phyloP scores from a whole-genome alignment of 495 filamentous ascomycete genomes.

The Penicillium robsamsonii region DNA sequence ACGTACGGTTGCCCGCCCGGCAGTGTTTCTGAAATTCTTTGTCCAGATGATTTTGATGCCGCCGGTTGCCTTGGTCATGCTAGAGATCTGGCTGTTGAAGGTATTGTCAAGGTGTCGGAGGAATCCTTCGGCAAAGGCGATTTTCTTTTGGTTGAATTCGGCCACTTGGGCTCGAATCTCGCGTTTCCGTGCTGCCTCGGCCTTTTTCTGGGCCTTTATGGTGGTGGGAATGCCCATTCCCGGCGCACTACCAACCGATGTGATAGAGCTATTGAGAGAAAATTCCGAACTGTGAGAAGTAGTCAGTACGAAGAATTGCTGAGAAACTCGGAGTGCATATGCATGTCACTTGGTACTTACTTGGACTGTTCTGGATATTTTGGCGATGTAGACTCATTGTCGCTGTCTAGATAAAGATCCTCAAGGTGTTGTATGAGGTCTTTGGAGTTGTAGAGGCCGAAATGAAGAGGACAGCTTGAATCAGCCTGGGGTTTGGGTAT shows the following conservation, averaged over 20 bases:
- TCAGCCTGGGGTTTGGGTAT: not conserved
- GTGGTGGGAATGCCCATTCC: slow-evolving; percentile 9
- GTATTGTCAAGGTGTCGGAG: slow-evolving; percentile 67
- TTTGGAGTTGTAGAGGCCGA: slow-evolving; percentile 9
- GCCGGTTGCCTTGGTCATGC: slow-evolving; percentile 62
- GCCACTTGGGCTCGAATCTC: slow-evolving; percentile 50
- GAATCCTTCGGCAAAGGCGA: slow-evolving; percentile 64
- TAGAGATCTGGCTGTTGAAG: slow-evolving; percentile 61
- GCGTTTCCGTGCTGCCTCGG: slow-evolving; percentile 40
- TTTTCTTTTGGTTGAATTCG: slow-evolving; percentile 65
- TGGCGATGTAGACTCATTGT: slow-evolving; percentile 26
- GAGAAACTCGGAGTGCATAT: slow-evolving; percentile 18
- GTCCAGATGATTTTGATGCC: slow-evolving; percentile 81
- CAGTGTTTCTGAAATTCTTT: slow-evolving; percentile 81
- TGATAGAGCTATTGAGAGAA: not conserved
- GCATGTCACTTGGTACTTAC: slow-evolving; percentile 22
- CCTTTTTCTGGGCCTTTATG: slow-evolving; percentile 41
- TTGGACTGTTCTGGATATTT: slow-evolving; percentile 19
- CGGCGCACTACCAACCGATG: not conserved
- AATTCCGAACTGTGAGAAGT: slow-evolving; percentile 14
- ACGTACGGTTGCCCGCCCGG: slow-evolving; percentile 62
- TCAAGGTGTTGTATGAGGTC: slow-evolving; percentile 17
- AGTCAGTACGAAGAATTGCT: slow-evolving; percentile 8
- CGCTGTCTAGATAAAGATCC: slow-evolving; percentile 22
- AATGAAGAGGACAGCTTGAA: not conserved